Conservation (phyloP, 441 rosid genomes). For the Arabidopsis lyrata region DNA sequence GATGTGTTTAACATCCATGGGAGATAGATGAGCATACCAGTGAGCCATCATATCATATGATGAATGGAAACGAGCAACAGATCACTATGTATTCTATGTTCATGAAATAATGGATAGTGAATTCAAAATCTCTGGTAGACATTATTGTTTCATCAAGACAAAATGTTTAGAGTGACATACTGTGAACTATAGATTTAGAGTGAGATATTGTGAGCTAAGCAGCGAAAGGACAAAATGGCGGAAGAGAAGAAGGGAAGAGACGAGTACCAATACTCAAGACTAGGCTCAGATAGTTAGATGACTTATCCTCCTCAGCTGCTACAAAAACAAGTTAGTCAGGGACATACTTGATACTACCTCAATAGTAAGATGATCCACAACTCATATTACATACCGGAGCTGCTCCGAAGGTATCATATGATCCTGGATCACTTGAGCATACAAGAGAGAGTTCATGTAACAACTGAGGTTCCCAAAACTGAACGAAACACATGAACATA, state of each 20-base stretch:
- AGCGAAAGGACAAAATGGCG: neutral
- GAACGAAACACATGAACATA: too few species aligned
- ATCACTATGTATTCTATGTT: neutral
- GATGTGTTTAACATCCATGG: too few species aligned
- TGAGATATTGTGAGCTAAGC: conserved; percentile 3
- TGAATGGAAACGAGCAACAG: neutral
- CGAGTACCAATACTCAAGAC: conserved; percentile 91
- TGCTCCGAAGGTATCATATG: conserved; percentile 97
- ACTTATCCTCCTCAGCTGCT: conserved; percentile 89
- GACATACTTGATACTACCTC: neutral
- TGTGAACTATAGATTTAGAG: too few species aligned
- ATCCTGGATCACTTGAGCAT: too few species aligned
- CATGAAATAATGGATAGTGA: neutral
- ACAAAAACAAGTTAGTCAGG: conserved; percentile 35
- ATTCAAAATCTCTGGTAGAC: neutral
- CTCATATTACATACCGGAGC: conserved; percentile 80
- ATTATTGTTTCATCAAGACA: neutral
- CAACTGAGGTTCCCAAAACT: too few species aligned
- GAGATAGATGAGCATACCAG: conserved; percentile 19
- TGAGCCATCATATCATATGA: conserved; percentile 17
- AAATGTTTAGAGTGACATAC: too few species aligned
- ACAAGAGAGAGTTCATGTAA: too few species aligned
- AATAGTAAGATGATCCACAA: conserved; percentile 11
- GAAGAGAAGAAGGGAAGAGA: conserved; percentile 7
- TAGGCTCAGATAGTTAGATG: conserved; percentile 72